A percentile compares a stretch with the other conserved stretches of the same genome.
Conservation (phyloP, 495 filamentous ascomycete species). For the Choiromyces venosus region DNA sequence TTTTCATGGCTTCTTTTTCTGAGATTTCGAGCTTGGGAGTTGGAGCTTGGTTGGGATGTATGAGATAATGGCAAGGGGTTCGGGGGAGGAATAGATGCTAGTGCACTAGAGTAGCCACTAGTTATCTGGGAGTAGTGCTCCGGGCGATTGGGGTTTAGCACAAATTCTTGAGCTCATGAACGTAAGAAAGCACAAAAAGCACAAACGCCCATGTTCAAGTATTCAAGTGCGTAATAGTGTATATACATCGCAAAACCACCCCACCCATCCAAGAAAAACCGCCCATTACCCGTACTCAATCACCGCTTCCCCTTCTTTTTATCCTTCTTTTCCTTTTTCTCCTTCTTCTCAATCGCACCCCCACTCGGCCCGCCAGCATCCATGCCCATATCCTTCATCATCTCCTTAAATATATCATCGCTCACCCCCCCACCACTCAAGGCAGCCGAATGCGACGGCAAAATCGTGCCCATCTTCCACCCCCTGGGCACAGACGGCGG, state of each 20-base stretch:
- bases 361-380: constrained; percentile 46
- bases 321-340: constrained; percentile 51
- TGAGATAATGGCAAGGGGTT: background rate
- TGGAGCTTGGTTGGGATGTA: background rate
- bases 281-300: background rate
- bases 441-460: constrained; percentile 81
- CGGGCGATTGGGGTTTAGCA: background rate
- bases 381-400: constrained; percentile 89
- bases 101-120: background rate
- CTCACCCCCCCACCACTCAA: constrained; percentile 90
- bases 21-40: background rate
- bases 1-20: background rate
- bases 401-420: constrained; percentile 94
- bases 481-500: constrained; percentile 74
- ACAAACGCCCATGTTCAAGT: background rate
- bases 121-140: background rate
- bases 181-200: background rate
- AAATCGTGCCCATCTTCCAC: constrained; percentile 79
- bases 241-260: background rate
- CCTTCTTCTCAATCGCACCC: constrained; percentile 42
- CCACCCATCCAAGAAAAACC: background rate
- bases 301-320: constrained; percentile 43
- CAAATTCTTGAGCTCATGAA: background rate
- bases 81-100: background rate
- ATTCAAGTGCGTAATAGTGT: background rate